Conservation (phyloP, 2,329 filamentous ascomycete species). For the Alternaria rosae region DNA sequence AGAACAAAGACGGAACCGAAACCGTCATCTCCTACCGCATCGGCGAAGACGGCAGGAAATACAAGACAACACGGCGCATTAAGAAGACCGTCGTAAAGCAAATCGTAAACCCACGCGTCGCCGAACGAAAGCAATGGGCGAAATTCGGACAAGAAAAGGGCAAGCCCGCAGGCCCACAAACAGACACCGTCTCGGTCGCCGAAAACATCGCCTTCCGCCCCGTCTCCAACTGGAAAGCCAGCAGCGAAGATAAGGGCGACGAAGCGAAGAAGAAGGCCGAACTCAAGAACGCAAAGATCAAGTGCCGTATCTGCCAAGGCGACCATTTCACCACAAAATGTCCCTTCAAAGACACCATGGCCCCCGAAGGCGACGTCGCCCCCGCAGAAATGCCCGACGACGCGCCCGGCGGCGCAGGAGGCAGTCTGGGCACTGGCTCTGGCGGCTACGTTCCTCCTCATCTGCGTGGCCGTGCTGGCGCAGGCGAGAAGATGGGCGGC, state of each 20-base stretch:
- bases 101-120: constrained; percentile 94
- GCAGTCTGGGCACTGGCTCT: constrained; percentile 69
- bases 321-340: constrained; percentile 99
- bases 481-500: constrained; percentile 84
- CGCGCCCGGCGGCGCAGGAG: constrained; percentile 55
- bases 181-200: constrained; percentile 89
- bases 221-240: constrained; percentile 90
- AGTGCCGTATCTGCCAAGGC: constrained; percentile 98
- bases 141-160: constrained; percentile 94
- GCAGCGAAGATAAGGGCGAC: constrained; percentile 78
- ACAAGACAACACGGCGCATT: constrained; percentile 96
- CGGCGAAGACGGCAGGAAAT: constrained; percentile 93
- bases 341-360: constrained; percentile 99
- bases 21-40: constrained; percentile 89
- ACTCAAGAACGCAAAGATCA: constrained; percentile 99
- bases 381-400: constrained; percentile 58
- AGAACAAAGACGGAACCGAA: constrained; percentile 98
- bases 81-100: constrained; percentile 91
- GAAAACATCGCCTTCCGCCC: constrained; percentile 99
- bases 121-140: constrained; percentile 88
- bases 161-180: constrained; percentile 80
- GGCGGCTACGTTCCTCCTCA: constrained; percentile 95
- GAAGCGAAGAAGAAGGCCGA: constrained; percentile 72
- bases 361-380: constrained; percentile 68
- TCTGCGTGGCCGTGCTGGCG: constrained; percentile 77